Evolutionary conservation across 768 basidiomycete genomes (phyloP).

Genomic region (Kwoniella sp.): DNA sequence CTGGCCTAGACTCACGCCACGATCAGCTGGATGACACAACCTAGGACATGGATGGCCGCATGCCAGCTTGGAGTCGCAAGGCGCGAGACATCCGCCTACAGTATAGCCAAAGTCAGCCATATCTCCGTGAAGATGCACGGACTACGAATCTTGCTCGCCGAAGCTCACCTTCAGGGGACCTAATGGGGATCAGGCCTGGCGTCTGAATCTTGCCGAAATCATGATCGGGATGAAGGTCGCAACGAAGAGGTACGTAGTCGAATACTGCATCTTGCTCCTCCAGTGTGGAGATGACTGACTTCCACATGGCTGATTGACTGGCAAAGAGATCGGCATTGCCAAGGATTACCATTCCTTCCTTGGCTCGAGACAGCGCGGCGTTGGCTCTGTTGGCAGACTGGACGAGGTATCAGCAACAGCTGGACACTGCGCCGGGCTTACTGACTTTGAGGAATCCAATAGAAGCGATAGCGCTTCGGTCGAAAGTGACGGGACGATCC

Average conservation of each 20-base stretch:
- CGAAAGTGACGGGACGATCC: background rate
- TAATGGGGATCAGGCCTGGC: background rate
- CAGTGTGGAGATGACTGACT: background rate
- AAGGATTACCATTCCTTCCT: constrained; percentile 72
- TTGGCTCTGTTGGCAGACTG: constrained; percentile 42
- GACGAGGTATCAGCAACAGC: background rate
- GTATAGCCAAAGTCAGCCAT: background rate
- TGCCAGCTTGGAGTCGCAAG: background rate
- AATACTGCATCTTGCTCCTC: constrained; percentile 59
- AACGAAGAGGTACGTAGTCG: constrained; percentile 1
- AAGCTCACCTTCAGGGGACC: background rate
- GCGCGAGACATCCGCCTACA: background rate
- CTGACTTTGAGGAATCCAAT: constrained; percentile 76
- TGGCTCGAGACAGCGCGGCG: constrained; percentile 74
- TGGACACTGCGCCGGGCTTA: background rate
- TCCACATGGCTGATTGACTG: background rate
- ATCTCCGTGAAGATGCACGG: too few relatives aligned
- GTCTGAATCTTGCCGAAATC: background rate
- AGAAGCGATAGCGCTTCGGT: constrained; percentile 17
- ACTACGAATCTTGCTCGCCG: too few relatives aligned
- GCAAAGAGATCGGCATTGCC: constrained; percentile 63
- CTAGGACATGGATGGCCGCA: background rate
- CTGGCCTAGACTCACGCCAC: constrained; percentile 65
- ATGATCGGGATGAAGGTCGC: background rate
- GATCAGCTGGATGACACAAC: background rate